These are phyloP conservation scores for Zymoseptoria crescenta DNA, from an alignment of 2,329 filamentous ascomycete species.

Conservation along the genomic window DNA sequence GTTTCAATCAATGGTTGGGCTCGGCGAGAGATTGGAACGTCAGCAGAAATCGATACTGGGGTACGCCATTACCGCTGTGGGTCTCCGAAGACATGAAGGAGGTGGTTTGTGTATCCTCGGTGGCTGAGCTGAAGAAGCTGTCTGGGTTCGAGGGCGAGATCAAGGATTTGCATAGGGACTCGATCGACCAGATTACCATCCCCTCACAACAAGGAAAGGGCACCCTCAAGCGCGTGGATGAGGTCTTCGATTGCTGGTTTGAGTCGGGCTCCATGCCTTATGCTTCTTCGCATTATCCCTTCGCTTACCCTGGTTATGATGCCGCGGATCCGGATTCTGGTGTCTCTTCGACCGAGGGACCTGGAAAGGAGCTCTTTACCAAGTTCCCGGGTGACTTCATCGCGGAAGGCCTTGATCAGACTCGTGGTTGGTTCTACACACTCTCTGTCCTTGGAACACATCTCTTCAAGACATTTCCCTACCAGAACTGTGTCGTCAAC, in stretches of 20 bases:
- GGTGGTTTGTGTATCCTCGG: slow-evolving; percentile 75
- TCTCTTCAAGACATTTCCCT: slow-evolving; percentile 75
- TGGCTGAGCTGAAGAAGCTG: slow-evolving; percentile 73
- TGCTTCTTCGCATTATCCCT: slow-evolving; percentile 82
- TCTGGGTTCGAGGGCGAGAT: slow-evolving; percentile 81
- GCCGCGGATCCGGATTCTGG: slow-evolving; percentile 24
- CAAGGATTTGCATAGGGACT: slow-evolving; percentile 81
- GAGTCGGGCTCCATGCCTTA: slow-evolving; percentile 96
- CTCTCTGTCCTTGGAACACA: slow-evolving; percentile 81
- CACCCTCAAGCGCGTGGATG: slow-evolving; percentile 67
- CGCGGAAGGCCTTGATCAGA: slow-evolving; percentile 87
- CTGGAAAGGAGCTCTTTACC: slow-evolving; percentile 55
- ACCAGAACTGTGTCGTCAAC: slow-evolving; percentile 95
- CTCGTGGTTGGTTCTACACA: slow-evolving; percentile 95
- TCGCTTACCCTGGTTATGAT: slow-evolving; percentile 65
- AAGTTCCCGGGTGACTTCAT: slow-evolving; percentile 91
- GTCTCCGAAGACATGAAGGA: slow-evolving; percentile 84
- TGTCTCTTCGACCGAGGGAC: slow-evolving; percentile 21
- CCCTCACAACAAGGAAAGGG: slow-evolving; percentile 84
- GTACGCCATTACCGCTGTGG: slow-evolving; percentile 87
- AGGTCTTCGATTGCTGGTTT: slow-evolving; percentile 97
- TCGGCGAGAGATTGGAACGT: slow-evolving; percentile 95
- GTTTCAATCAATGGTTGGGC: slow-evolving; percentile 84
- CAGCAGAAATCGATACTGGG: slow-evolving; percentile 90
- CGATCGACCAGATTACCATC: slow-evolving; percentile 89